Evolutionary conservation across 441 rosid genomes (phyloP), one percentile per base, ranked within the genome.

Genomic region (Dalechampia spathulata): DNA sequence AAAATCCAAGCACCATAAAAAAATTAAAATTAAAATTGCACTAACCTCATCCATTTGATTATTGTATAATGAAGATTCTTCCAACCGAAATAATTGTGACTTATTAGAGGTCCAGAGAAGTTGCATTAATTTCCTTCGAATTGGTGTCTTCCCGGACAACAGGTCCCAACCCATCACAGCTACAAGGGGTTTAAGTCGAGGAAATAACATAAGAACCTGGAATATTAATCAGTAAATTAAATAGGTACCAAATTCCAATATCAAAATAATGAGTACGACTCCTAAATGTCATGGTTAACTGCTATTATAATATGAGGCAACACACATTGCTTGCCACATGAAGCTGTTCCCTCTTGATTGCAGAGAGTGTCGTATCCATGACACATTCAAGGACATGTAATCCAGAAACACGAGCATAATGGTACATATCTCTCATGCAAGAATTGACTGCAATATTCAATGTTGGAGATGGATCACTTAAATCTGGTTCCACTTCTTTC

Each of bases 111-210:
- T 78, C 95, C 97, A 92, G 36, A 89, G 76, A 58, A 82, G 76
- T 67, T 81, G 86, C 96, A 92, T 78, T 68, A 92, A 69, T 58
- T 80, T 80, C 74, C 86, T 79, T 55, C 97, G 83, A 49, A 73
- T 63, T 55, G 66, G 57, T 47, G 97, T 85, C 74, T 89, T 86
- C 47, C 92, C 88, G 61, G 79, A 68, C 72, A 92, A 71, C 42
- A 92, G 72, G 77, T 92, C 99, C 99, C 99, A 92, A 38, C 97
- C 97, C 96, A 92, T 86, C 51, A 85, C 83, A 64, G 97, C 99
- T 62, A 89, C 81, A 43, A 92, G 52, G 23, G 99, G 90, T 68
- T 80, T 83, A 65, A 92, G 86, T 64, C 79, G 83, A 9, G 96
- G 99, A 73, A 79, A 85, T 62, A 87, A 71, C 56, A 58, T 50